Evolutionary conservation across 768 basidiomycete genomes (phyloP), one percentile per base, ranked within the genome.

Genomic region (Coprinopsis cinerea): DNA sequence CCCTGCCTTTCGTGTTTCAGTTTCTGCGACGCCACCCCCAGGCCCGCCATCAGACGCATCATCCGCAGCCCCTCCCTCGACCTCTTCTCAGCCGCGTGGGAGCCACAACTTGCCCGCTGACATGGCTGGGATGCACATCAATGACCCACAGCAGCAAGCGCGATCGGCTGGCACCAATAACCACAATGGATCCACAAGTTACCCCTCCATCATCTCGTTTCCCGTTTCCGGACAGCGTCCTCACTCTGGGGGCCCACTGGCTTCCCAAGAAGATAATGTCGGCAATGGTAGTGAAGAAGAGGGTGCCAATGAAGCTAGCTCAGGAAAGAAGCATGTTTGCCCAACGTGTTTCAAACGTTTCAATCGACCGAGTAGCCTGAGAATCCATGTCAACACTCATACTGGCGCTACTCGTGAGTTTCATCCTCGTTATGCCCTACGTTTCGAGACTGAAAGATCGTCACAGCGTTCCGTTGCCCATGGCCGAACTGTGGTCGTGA

Each of bases 401-500:
- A 83, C 81, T 3, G 83, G 83, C 11, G 81, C 73, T 17, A 83
- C 79, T 53, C 83, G 83, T 85, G 60, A 61, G 82, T 70, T n/a
- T 37, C 22, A 15, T 51, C 28, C 34, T 42, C 47, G 34, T 45
- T 26, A 6, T 32, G 36, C 9, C 25, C 11, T 25, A 32, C 27
- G 26, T 34, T 35, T 35, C 18, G 13, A n/a, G 20, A 10, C 47
- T 47, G 17, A 7, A 41, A n/a, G n/a, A n/a, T n/a, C n/a, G n/a
- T 32, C 30, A 9, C 61, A 85, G 88, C 86, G 17, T 88, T 85
- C 67, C 72, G 77, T 35, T 90, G 88, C 57, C 83, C 85, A 3
- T 85, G 72, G 72, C 83, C 82, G 4, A 76, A 80, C 36, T 89
- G 87, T 61, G 83, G 82, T 32, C 76, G 85, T 27, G 78, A 83